phyloP scores from a whole-genome alignment of 2,329 filamentous ascomycete species.

The Mariannaea sp. region DNA sequence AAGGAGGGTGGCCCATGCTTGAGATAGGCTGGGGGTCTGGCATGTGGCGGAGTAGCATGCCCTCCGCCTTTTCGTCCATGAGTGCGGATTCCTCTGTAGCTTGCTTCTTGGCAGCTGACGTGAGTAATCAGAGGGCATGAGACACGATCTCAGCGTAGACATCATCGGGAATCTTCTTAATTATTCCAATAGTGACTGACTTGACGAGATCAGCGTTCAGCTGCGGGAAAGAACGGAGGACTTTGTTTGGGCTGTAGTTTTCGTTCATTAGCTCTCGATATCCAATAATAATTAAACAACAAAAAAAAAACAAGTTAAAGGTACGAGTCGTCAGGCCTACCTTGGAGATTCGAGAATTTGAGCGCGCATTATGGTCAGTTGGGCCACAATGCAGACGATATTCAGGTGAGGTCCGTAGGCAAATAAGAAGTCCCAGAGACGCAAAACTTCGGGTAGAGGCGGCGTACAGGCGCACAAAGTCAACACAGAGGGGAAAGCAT shows the following conservation, averaged over 20 bases:
- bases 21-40: constrained; percentile 6
- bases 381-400: constrained; percentile 93
- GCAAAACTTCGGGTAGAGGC: constrained; percentile 87
- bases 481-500: constrained; percentile 92
- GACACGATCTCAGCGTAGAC: constrained; percentile 88
- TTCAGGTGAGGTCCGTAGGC: constrained; percentile 95
- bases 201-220: constrained; percentile 85
- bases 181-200: constrained; percentile 80
- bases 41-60: constrained; percentile 1
- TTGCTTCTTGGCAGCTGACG: background rate
- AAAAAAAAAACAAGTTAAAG: too few species aligned
- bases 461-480: constrained; percentile 96
- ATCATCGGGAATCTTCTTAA: constrained; percentile 87
- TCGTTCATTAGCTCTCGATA: constrained; percentile 30
- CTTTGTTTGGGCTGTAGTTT: constrained; percentile 81
- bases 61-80: too few species aligned
- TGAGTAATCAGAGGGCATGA: constrained; percentile 69
- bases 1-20: constrained; percentile 1
- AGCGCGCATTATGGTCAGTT: constrained; percentile 85
- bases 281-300: too few species aligned
- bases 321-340: constrained; percentile 50
- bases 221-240: constrained; percentile 84
- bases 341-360: constrained; percentile 82
- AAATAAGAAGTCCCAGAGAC: constrained; percentile 96
- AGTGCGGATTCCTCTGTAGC: too few species aligned